These are phyloP conservation scores for Melampsora larici-populina DNA, from an alignment of 1,284 basidiomycete species.

Conservation along the genomic window DNA sequence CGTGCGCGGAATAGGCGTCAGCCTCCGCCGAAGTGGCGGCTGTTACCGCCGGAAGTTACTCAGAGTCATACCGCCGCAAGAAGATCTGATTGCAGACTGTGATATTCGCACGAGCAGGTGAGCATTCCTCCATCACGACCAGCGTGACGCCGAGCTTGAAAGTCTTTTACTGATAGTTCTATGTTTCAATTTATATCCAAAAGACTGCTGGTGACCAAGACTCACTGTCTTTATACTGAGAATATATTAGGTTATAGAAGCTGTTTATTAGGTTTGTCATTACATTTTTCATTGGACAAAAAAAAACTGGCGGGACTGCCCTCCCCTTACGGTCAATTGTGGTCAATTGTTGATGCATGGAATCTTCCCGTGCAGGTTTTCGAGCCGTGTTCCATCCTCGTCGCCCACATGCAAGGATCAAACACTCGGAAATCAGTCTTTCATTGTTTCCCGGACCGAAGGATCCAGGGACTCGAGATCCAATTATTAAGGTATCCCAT, in stretches of 20 bases:
- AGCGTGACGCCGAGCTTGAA: not conserved
- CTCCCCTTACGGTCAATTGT: not conserved
- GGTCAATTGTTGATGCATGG: not conserved
- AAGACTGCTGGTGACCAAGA: constrained; percentile 39
- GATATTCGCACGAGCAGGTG: constrained; percentile 42
- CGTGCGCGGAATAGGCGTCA: no score
- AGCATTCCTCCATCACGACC: not conserved
- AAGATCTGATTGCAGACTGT: constrained; percentile 36
- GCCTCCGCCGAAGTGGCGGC: no score
- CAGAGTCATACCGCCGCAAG: no score
- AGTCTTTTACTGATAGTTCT: not conserved
- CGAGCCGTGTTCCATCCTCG: constrained; percentile 39
- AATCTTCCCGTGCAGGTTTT: constrained; percentile 23
- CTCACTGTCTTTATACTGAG: constrained; percentile 39
- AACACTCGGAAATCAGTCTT: constrained; percentile 40
- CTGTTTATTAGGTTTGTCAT: constrained; percentile 42
- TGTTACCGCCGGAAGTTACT: no score
- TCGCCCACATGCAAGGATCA: constrained; percentile 39
- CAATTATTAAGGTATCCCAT: constrained; percentile 37
- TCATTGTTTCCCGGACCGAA: constrained; percentile 9
- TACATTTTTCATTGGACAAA: no score
- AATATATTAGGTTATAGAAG: constrained; percentile 32
- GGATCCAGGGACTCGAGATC: not conserved
- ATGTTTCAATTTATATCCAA: no score
- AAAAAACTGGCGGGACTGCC: no score